phyloP scores from a whole-genome alignment of 108 stramenopile species.

The Fragilariopsis cylindrus region DNA sequence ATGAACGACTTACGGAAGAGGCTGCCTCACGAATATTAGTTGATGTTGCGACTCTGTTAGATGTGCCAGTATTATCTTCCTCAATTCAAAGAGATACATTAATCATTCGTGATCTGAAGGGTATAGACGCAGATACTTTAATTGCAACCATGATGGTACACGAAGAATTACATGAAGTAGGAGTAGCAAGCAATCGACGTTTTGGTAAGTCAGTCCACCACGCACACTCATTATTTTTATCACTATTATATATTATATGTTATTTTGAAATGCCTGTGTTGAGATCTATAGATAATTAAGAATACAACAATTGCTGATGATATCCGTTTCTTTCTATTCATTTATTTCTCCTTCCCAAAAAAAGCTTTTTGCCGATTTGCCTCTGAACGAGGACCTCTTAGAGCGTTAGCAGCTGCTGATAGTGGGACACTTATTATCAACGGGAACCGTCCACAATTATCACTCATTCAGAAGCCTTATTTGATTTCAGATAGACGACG shows the following conservation, averaged over 20 bases:
- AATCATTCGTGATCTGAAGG: constrained; percentile 19
- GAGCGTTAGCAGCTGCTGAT: constrained; percentile 13
- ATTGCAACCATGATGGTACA: not conserved
- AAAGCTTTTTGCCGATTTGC: constrained; percentile 24
- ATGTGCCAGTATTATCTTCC: constrained; percentile 15
- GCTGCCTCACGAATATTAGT: constrained; percentile 34
- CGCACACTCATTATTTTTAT: not conserved
- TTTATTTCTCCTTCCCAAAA: not conserved
- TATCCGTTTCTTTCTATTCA: not conserved
- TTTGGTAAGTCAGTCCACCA: constrained; percentile 23
- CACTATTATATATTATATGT: not conserved
- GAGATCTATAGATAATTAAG: too few species aligned
- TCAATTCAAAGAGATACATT: constrained; percentile 25
- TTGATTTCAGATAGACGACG: too few species aligned
- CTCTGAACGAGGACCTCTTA: constrained; percentile 5
- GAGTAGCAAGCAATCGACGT: constrained; percentile 19
- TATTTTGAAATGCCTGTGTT: too few species aligned
- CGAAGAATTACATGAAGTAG: constrained; percentile 29
- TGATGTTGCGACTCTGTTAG: constrained; percentile 34
- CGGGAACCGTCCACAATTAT: constrained; percentile 2
- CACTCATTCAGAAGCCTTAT: constrained; percentile 4
- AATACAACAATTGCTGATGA: too few species aligned
- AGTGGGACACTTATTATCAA: constrained; percentile 11
- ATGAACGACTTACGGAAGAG: constrained; percentile 25
- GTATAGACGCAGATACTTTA: constrained; percentile 14